Conservation (phyloP, 208 protist genomes). For the Trypanosoma avium region DNA sequence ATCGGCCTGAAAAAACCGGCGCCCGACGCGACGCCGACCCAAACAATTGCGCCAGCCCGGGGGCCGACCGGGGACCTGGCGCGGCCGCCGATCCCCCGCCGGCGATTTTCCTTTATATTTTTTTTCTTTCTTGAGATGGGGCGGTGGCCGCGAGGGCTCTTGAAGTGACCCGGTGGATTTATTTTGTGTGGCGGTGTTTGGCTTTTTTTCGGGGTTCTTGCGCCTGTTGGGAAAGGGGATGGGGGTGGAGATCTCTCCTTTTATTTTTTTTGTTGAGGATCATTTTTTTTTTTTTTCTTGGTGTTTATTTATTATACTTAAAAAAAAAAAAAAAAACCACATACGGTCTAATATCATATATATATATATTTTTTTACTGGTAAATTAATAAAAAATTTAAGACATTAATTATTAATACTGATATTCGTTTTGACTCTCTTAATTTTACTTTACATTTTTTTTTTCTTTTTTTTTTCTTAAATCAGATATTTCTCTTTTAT, state of each 20-base stretch:
- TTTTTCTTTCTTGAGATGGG: neutral
- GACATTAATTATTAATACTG: constrained; percentile 10
- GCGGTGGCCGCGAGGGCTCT: no score
- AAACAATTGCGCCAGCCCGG: no score
- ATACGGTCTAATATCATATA: no score
- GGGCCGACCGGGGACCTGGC: neutral
- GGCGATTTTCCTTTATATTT: neutral
- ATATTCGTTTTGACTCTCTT: constrained; percentile 8
- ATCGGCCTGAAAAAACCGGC: no score
- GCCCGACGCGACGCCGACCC: no score
- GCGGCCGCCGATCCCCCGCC: no score
- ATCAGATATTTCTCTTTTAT: constrained; percentile 16
- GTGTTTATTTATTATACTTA: no score
- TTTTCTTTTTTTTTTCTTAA: constrained; percentile 16
- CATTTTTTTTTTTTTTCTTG: no score
- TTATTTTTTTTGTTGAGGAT: constrained; percentile 46
- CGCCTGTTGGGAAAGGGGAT: no score
- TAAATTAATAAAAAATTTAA: no score
- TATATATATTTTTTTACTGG: constrained; percentile 10
- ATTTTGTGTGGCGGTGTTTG: neutral
- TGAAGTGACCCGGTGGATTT: no score
- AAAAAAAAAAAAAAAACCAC: no score
- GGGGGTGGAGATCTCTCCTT: neutral
- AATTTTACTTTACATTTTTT: constrained; percentile 15
- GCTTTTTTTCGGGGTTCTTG: neutral